Conservation (phyloP, 371 early-diverging fungal species). For the Mucor velutinosus region DNA sequence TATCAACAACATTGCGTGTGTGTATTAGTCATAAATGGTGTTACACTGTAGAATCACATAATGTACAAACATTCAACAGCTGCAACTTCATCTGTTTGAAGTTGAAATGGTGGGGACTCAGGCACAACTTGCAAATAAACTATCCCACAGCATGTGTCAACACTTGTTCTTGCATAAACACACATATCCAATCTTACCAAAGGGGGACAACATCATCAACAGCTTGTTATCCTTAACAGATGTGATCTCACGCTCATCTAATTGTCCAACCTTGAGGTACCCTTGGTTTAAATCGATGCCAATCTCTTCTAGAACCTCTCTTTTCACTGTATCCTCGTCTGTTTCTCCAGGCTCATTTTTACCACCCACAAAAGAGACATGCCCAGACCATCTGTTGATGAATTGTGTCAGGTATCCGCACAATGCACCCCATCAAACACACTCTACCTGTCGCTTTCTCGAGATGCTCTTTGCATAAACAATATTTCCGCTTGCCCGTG, state of each 20-base stretch:
- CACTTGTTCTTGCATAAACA: background rate
- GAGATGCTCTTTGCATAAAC: conserved; percentile 66
- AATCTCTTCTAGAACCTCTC: conserved; percentile 73
- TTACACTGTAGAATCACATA: background rate
- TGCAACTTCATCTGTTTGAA: conserved; percentile 63
- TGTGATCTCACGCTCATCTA: conserved; percentile 67
- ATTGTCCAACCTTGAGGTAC: conserved; percentile 60
- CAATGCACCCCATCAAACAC: background rate
- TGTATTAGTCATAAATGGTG: background rate
- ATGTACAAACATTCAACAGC: conserved; percentile 60
- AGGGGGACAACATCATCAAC: conserved; percentile 65
- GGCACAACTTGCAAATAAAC: conserved; percentile 67
- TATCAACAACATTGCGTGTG: background rate
- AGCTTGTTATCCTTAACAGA: conserved; percentile 53
- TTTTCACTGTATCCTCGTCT: conserved; percentile 65
- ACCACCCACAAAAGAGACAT: conserved; percentile 79
- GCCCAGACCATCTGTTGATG: conserved; percentile 62
- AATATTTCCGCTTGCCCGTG: conserved; percentile 60
- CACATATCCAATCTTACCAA: conserved; percentile 42
- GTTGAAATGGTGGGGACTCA: conserved; percentile 52
- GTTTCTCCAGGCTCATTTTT: conserved; percentile 65
- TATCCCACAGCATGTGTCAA: conserved; percentile 10
- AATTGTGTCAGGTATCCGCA: background rate
- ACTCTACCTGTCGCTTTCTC: conserved; percentile 60
- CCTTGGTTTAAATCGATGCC: conserved; percentile 57